phyloP scores from a whole-genome alignment of 257 asterid species.

The Plantago elongata region DNA sequence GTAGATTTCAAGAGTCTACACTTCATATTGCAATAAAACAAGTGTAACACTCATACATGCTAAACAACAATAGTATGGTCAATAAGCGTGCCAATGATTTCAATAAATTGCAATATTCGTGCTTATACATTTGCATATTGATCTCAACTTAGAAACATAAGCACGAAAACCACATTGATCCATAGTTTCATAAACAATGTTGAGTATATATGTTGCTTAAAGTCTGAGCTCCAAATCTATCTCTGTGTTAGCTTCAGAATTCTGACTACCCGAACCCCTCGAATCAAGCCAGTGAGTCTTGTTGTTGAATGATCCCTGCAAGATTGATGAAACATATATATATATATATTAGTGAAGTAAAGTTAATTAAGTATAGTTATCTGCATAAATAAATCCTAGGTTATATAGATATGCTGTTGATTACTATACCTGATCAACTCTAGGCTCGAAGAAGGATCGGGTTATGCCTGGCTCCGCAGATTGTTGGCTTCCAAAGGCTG shows the following conservation, averaged over 20 bases:
- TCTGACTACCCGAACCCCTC: conserved; percentile 36
- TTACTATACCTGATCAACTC: conserved; percentile 42
- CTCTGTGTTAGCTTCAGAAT: conserved; percentile 55
- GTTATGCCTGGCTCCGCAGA: conserved; percentile 52
- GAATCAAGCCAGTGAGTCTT: conserved; percentile 37
- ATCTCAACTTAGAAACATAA: conserved; percentile 9
- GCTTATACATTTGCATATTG: background rate
- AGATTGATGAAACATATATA: too few relatives aligned
- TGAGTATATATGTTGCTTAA: conserved; percentile 16
- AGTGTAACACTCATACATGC: too few relatives aligned
- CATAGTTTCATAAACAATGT: conserved; percentile 3
- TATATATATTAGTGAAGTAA: too few relatives aligned
- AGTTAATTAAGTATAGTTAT: too few relatives aligned
- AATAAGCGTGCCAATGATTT: background rate
- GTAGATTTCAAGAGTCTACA: too few relatives aligned
- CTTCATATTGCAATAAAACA: too few relatives aligned
- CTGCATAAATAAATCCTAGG: too few relatives aligned
- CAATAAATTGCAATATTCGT: background rate
- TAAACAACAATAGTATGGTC: background rate
- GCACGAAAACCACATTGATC: background rate
- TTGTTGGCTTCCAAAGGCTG: conserved; percentile 41
- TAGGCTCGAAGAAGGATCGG: conserved; percentile 49
- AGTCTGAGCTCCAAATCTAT: conserved; percentile 92
- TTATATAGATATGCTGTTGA: background rate
- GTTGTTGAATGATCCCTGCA: conserved; percentile 42